phyloP scores from a whole-genome alignment of 83 land plant genomes.

The Larix sibirica region DNA sequence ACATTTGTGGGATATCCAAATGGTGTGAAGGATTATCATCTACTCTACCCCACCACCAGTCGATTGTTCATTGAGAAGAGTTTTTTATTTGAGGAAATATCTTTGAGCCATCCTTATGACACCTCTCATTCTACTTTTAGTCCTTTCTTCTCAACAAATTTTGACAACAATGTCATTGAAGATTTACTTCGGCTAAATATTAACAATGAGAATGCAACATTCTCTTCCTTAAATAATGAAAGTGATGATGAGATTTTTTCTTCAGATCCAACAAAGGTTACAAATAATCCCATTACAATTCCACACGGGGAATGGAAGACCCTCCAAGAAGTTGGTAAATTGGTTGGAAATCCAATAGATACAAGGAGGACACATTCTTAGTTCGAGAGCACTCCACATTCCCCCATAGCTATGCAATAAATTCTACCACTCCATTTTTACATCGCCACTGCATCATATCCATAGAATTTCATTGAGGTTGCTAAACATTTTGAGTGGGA shows the following conservation, averaged over 20 bases:
- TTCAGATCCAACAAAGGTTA: not conserved
- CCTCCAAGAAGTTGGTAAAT: fast-evolving
- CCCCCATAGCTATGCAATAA: too few species aligned
- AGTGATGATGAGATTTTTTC: not conserved
- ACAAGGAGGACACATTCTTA: not conserved
- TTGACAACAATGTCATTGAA: not conserved
- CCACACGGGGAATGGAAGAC: not conserved
- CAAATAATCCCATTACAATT: not conserved
- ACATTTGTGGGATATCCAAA: not conserved
- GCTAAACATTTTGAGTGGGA: not conserved
- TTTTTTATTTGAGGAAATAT: not conserved
- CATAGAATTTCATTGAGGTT: not conserved
- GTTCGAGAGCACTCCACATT: too few species aligned
- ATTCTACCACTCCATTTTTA: too few species aligned
- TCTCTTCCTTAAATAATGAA: not conserved
- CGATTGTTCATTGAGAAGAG: not conserved
- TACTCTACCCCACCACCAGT: not conserved
- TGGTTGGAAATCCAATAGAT: not conserved
- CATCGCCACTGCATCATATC: not conserved
- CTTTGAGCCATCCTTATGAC: not conserved
- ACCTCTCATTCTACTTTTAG: not conserved
- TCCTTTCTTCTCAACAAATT: not conserved
- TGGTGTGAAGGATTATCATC: not conserved
- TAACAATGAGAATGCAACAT: not conserved
- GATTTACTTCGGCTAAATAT: not conserved